A percentile compares a stretch with the other conserved stretches of the same genome.
These are phyloP conservation scores for Starmerella floris DNA, from an alignment of 805 yeast species.

Conservation along the genomic window DNA sequence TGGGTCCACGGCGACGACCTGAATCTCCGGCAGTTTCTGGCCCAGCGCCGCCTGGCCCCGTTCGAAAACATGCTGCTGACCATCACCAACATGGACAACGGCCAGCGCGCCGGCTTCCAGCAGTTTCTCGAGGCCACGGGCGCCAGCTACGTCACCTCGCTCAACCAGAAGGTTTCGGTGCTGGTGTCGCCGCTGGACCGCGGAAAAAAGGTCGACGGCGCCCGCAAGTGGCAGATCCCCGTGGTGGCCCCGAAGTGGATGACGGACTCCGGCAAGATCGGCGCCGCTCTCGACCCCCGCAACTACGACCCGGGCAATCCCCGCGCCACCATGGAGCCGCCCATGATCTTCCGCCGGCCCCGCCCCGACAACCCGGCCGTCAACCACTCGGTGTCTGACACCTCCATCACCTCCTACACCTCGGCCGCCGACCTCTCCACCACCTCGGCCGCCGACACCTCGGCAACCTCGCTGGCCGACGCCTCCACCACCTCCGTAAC, in stretches of 20 bases:
- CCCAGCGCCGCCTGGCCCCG: slow-evolving; percentile 18
- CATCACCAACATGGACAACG: slow-evolving; percentile 28
- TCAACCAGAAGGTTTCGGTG: slow-evolving; percentile 23
- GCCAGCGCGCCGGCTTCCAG: slow-evolving; percentile 20
- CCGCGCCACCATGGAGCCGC: slow-evolving; percentile 9
- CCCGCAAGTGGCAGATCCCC: slow-evolving; percentile 31
- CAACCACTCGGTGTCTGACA: neutral
- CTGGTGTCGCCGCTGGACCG: slow-evolving; percentile 23
- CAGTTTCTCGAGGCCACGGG: slow-evolving; percentile 26
- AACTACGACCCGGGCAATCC: slow-evolving; percentile 22
- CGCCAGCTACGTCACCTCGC: slow-evolving; percentile 24
- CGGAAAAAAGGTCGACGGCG: slow-evolving; percentile 30
- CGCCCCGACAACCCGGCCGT: neutral
- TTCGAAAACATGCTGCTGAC: slow-evolving; percentile 29
- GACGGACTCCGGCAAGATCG: slow-evolving; percentile 30
- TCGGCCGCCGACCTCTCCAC: neutral
- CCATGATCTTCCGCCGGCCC: neutral
- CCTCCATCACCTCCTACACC: neutral
- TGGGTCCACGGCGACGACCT: slow-evolving; percentile 41
- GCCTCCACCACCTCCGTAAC: neutral
- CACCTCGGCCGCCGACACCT: neutral
- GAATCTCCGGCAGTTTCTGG: slow-evolving; percentile 21
- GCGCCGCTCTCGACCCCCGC: slow-evolving; percentile 31
- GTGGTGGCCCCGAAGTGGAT: slow-evolving; percentile 37
- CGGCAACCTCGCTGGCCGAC: neutral